Evolutionary conservation across 495 filamentous ascomycete genomes (phyloP).

Genomic region (Haplographium delicatum): DNA sequence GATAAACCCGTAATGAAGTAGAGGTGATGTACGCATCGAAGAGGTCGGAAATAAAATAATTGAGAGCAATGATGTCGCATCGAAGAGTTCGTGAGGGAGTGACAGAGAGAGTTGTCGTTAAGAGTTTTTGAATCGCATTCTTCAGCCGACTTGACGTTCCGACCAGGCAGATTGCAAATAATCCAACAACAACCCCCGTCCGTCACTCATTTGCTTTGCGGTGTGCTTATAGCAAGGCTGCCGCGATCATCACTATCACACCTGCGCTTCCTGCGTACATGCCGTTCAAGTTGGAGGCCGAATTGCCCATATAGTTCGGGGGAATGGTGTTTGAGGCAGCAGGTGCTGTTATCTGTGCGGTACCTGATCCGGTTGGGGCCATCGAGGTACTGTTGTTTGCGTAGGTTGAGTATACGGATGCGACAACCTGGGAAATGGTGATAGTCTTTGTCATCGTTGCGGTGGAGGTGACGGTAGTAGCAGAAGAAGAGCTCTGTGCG

Average conservation of each 20-base stretch:
- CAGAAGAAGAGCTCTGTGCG: conserved; percentile 25
- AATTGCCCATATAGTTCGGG: conserved; percentile 30
- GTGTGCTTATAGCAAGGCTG: conserved; percentile 36
- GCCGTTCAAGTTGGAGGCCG: conserved; percentile 30
- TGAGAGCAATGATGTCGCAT: conserved; percentile 36
- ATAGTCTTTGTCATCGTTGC: conserved; percentile 48
- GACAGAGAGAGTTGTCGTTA: background rate
- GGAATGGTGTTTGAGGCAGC: conserved; percentile 11
- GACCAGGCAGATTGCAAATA: background rate
- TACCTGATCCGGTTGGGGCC: conserved; percentile 24
- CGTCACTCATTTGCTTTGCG: conserved; percentile 5
- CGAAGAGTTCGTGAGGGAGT: conserved; percentile 31
- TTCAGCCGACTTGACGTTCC: background rate
- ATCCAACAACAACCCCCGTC: conserved; percentile 1
- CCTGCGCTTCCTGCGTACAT: conserved; percentile 37
- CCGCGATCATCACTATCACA: conserved; percentile 39
- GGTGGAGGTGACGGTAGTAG: conserved; percentile 42
- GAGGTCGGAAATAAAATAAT: conserved; percentile 13
- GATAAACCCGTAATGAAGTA: conserved; percentile 20
- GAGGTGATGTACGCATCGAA: conserved; percentile 23
- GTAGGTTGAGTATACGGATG: conserved; percentile 27
- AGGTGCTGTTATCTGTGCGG: conserved; percentile 11
- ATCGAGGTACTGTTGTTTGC: conserved; percentile 21
- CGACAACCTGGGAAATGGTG: conserved; percentile 38
- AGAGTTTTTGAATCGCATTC: background rate